Evolutionary conservation across 257 asterid species (phyloP).

Genomic region (Penstemon davidsonii): DNA sequence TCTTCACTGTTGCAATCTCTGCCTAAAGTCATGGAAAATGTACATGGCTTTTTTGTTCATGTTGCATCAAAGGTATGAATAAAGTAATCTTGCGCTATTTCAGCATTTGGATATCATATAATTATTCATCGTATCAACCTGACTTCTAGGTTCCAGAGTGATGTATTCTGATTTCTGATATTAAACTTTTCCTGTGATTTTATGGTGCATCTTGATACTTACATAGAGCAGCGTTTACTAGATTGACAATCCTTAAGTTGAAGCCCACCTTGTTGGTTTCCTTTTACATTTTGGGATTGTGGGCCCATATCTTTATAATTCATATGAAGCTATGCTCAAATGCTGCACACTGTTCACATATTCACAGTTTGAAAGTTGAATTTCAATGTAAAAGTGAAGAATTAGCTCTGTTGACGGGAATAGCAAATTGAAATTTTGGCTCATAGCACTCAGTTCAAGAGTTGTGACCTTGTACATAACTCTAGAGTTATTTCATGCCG

Average conservation of each 20-base stretch:
- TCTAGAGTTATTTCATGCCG: slow-evolving; percentile 2
- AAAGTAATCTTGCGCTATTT: not conserved
- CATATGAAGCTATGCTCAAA: slow-evolving; percentile 12
- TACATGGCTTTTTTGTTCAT: slow-evolving; percentile 90
- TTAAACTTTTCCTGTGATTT: slow-evolving; percentile 1
- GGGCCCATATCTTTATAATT: slow-evolving; percentile 12
- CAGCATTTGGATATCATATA: not conserved
- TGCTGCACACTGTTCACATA: not conserved
- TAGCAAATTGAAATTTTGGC: not conserved
- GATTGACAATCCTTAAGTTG: slow-evolving; percentile 3
- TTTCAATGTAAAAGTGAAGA: not conserved
- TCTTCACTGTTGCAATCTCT: slow-evolving; percentile 84
- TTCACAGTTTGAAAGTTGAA: not conserved
- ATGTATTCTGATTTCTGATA: slow-evolving; percentile 9
- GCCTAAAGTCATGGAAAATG: slow-evolving; percentile 90
- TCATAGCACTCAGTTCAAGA: not conserved
- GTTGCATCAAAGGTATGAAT: slow-evolving; percentile 92
- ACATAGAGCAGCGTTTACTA: not conserved
- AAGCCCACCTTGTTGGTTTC: not conserved
- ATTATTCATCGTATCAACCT: slow-evolving; percentile 1
- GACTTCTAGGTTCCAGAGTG: not conserved
- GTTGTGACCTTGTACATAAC: slow-evolving; percentile 2
- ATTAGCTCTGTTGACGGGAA: slow-evolving; percentile 3
- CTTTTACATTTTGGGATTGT: not conserved
- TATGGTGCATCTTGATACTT: slow-evolving; percentile 20